phyloP scores from a whole-genome alignment of 306 rosid genomes.

The Luffa aegyptiaca region DNA sequence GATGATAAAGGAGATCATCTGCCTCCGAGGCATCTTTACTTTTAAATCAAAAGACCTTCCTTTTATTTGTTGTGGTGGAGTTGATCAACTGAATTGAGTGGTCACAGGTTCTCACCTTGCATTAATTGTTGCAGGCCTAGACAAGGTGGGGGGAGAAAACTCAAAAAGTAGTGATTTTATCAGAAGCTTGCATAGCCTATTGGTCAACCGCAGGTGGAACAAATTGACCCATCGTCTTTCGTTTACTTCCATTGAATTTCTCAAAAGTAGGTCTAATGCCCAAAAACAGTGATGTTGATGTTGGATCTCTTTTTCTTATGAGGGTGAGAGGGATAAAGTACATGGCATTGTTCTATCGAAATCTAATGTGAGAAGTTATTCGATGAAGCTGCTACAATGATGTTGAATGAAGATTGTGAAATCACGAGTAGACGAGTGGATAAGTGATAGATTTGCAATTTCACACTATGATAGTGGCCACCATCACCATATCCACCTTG shows the following conservation, averaged over 20 bases:
- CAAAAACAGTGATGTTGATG: neutral
- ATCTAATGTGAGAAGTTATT: neutral
- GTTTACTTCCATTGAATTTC: neutral
- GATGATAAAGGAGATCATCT: neutral
- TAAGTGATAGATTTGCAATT: neutral
- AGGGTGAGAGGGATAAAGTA: neutral
- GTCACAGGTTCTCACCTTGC: neutral
- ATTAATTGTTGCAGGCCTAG: neutral
- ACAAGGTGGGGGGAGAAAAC: neutral
- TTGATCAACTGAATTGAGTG: neutral
- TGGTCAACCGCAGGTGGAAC: neutral
- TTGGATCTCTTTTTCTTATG: neutral
- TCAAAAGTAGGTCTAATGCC: neutral
- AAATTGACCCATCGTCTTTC: neutral
- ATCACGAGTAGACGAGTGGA: neutral
- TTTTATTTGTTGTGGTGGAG: neutral
- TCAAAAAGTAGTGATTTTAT: neutral
- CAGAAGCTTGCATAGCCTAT: neutral
- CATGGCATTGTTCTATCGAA: neutral
- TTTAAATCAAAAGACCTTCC: neutral
- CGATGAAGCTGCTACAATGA: too few relatives aligned
- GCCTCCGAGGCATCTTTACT: neutral
- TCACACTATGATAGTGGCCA: neutral
- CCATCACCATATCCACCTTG: neutral
- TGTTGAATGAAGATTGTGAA: neutral